Evolutionary conservation across 345 rosid genomes (phyloP), one percentile per base, ranked within the genome.

Genomic region (Brassica nigra): DNA sequence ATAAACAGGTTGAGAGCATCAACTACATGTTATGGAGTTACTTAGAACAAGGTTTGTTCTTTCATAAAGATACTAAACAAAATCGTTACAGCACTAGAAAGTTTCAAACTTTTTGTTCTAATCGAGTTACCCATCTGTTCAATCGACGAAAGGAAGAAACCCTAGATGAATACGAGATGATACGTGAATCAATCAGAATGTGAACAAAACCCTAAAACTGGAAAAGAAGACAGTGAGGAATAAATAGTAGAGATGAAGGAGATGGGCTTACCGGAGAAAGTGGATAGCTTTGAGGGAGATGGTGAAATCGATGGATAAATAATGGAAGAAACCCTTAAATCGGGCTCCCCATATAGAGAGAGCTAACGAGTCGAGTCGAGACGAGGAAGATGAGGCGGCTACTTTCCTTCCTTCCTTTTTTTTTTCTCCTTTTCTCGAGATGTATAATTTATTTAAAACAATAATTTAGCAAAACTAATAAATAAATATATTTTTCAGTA

Each of bases 371-470:
- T 15, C 42, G 66, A 71, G 71, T 4, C 37, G 58, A 71, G 66
- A 64, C 81, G 81, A 79, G 14, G 69, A 66, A 23, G 78, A 73
- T 44, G 82, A 73, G 78, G 62, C 82, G 77, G 78, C 78, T 79
- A 57, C 74, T 73, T 73, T 76, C 9, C 27, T 30, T 39, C 36
- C 0, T 2, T 42, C 5, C 15, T 5, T n/a, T n/a, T 49, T 49
- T 49, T 2, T n/a, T 36, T n/a, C 30, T 39, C 11, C 18, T 0
- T 14, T 31, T 8, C 2, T 6, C 11, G 18, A 54, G 7, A 34
- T 65, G 14, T 54, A 70, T 23, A 23, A 23, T 23, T 23, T 23
- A 68, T 44, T 68, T 30, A 8, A 12, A 67, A 27, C 36, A 29
- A 73, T 73, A 57, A 39, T 67, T 57, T 67, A 29, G 66, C 9